A percentile compares a stretch with the other conserved stretches of the same genome.
Conservation (phyloP, 2,329 filamentous ascomycete genomes). For the Zasmidium citrigriseum region DNA sequence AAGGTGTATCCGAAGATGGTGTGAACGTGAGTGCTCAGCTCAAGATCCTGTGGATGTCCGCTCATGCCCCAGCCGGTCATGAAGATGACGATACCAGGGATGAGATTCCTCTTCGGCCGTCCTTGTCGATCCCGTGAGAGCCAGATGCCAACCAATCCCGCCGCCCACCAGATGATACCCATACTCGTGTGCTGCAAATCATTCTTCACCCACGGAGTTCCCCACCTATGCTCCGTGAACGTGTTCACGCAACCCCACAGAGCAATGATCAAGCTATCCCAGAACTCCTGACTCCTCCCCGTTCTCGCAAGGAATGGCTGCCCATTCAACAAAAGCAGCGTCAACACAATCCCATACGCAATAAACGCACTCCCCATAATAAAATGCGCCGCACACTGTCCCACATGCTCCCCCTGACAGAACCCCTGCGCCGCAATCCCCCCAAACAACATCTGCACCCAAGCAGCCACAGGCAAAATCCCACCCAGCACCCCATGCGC, state of each 20-base stretch:
- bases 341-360: conserved; percentile 85
- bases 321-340: conserved; percentile 82
- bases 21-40: conserved; percentile 85
- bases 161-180: conserved; percentile 99
- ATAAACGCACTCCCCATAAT: conserved; percentile 99
- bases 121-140: conserved; percentile 82
- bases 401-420: conserved; percentile 86
- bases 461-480: conserved; percentile 78
- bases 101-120: conserved; percentile 84
- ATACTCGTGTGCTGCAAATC: conserved; percentile 98
- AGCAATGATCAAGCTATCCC: conserved; percentile 86
- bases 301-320: conserved; percentile 82
- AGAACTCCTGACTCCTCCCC: conserved; percentile 93
- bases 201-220: conserved; percentile 82
- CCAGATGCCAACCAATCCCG: conserved; percentile 89
- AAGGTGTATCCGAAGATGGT: conserved; percentile 89
- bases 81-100: conserved; percentile 87
- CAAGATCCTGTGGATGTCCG: conserved; percentile 79
- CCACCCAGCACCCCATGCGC: conserved; percentile 84
- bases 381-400: conserved; percentile 93
- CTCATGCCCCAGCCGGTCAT: conserved; percentile 97
- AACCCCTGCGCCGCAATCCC: conserved; percentile 91
- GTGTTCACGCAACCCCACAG: conserved; percentile 97
- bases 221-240: conserved; percentile 97
- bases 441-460: conserved; percentile 95